These are phyloP conservation scores for Dictyostelium intermedium DNA, from an alignment of 78 protist genomes.

Conservation along the genomic window DNA sequence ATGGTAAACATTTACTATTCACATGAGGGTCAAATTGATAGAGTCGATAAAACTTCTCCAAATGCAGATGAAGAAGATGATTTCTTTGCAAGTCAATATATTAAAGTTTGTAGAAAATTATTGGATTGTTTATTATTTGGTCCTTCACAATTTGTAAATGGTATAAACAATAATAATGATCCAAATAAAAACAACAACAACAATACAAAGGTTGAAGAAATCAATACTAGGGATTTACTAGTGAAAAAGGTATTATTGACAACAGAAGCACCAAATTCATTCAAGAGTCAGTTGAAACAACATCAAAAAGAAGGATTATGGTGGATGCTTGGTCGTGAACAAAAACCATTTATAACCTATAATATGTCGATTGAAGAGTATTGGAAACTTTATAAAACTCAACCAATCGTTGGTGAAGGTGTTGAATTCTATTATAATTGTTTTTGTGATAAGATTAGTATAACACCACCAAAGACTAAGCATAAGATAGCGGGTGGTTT, in stretches of 20 bases:
- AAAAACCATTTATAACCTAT: constrained; percentile 23
- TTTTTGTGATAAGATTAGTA: constrained; percentile 36
- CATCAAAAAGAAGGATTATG: constrained; percentile 60
- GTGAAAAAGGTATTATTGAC: not conserved
- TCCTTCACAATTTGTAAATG: not conserved
- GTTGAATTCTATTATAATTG: constrained; percentile 26
- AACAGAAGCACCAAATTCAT: not conserved
- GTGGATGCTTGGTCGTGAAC: constrained; percentile 66
- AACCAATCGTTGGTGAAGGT: not conserved
- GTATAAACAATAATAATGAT: not conserved
- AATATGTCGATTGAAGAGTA: not conserved
- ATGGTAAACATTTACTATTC: not conserved
- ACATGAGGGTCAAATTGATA: not conserved
- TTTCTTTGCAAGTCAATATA: not conserved
- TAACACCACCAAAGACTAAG: constrained; percentile 9
- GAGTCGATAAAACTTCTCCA: not conserved
- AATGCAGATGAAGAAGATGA: not conserved
- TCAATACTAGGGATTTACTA: not conserved
- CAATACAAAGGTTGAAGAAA: not conserved
- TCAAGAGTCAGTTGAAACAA: not conserved
- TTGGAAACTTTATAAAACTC: constrained; percentile 13
- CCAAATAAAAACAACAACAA: not conserved
- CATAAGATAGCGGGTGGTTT: constrained; percentile 64
- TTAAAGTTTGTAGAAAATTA: not conserved
- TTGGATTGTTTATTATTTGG: not conserved